Evolutionary conservation across 2,329 filamentous ascomycete genomes (phyloP), one percentile per base, ranked within the genome.

Genomic region (Colletotrichum sp.): DNA sequence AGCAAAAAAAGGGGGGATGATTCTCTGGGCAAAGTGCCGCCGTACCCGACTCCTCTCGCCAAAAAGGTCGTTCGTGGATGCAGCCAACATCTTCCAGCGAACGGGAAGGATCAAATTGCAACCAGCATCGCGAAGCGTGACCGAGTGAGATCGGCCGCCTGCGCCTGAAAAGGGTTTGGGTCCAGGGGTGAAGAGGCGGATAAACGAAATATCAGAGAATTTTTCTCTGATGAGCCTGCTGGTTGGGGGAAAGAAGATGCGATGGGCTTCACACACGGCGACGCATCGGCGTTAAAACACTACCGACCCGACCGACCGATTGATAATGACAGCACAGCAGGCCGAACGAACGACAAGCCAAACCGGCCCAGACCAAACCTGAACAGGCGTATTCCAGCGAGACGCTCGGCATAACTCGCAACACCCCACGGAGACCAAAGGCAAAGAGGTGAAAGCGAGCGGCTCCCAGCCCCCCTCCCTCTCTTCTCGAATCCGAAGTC

Each of bases 1-100:
- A 49, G 30, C 32, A 16, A 36, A 28, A 57, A 24, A 34, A 12
- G 34, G 59, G 70, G 70, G 24, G 60, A 30, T 30, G 16, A 3
- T 13, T 44, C 28, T 67, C 72, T 75, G 52, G 72, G 62, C 72
- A 67, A 28, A 44, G 68, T 72, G 72, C 72, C 72, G 72, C 68
- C 55, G 52, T 26, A 75, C 21, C 72, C 72, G 72, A 55, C 63
- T 34, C 28, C 3, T 21, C 49, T 28, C 59, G 24, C 72, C 60
- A 21, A 16, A 16, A 12, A 62, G 13, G 15, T 28, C 34, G 24
- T 30, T 26, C 26, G n/a, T 32, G 24, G 71, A 36, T 39, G 65
- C 64, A 69, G 65, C 59, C 57, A 18, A n/a, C 16, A 60, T 60
- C 57, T 30, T 21, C 30, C 36, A 24, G 55, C 49, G 21, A 18